Percentiles rank a stretch among this genome's conserved stretches.
Conservation (phyloP, 805 yeast genomes). For the Lipomyces sp. region DNA sequence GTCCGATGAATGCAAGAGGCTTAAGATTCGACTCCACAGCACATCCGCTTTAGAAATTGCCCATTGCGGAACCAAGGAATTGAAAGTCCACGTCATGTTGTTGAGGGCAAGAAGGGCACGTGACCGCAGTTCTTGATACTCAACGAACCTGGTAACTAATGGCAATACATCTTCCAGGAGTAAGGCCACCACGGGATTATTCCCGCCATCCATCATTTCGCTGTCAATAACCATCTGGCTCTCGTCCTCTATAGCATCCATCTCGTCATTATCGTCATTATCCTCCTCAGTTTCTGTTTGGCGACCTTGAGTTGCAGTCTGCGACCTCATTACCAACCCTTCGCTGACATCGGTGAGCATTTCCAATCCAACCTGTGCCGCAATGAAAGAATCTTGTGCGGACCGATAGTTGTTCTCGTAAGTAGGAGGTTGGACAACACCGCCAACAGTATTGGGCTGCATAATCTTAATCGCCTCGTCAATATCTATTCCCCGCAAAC, state of each 20-base stretch:
- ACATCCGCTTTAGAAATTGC: slow-evolving; percentile 36
- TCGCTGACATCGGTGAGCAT: slow-evolving; percentile 77
- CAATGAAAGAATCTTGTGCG: slow-evolving; percentile 61
- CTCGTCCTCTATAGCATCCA: slow-evolving; percentile 9
- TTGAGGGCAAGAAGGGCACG: slow-evolving; percentile 70
- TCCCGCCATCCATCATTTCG: slow-evolving; percentile 22
- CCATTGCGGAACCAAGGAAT: slow-evolving; percentile 52
- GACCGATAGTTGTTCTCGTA: slow-evolving; percentile 8
- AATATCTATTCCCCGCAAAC: slow-evolving; percentile 13
- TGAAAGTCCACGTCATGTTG: slow-evolving; percentile 67
- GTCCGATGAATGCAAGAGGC: slow-evolving; percentile 27
- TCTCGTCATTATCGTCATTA: slow-evolving; percentile 32
- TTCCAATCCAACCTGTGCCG: slow-evolving; percentile 75
- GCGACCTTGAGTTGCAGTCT: neutral
- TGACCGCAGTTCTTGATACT: slow-evolving; percentile 54
- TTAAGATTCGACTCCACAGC: slow-evolving; percentile 40
- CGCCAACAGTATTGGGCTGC: slow-evolving; percentile 10
- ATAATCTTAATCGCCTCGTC: neutral
- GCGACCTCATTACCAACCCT: slow-evolving; percentile 47
- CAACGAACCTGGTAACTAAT: slow-evolving; percentile 43
- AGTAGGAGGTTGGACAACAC: slow-evolving; percentile 7
- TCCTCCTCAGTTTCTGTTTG: slow-evolving; percentile 19
- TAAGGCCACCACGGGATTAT: slow-evolving; percentile 32
- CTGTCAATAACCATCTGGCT: slow-evolving; percentile 10
- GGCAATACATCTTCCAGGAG: slow-evolving; percentile 19